Base-by-base conservation (phyloP, 805 yeast species). In the Ogataea populi-albae region DNA sequence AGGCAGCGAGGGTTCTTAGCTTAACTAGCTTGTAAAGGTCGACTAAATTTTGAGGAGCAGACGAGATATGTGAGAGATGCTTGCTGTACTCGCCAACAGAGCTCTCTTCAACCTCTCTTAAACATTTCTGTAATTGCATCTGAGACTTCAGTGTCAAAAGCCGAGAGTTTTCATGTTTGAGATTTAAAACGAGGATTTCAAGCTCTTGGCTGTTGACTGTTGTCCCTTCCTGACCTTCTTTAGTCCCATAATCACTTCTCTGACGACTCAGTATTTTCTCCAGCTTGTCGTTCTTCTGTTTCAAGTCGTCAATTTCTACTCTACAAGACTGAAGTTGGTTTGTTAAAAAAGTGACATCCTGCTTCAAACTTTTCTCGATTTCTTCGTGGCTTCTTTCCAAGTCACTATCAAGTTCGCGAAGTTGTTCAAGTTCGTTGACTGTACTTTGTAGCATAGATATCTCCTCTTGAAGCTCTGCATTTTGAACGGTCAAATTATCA, bases 371-470 rank as follows among this genome's bases (percentile, higher is more conserved):
- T 4, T 42, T 38, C 40, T 76, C 79, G 1, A 71, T 57, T 16
- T 58, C 65, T 1, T 49, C 19, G 35, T 71, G 77, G 26, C 55
- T 59, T 8, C 65, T 66, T 36, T 77, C 81, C 20, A 79, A 55
- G 30, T 73, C 74, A 26, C 58, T 63, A 36, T 77, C 77, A 10
- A 79, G 50, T 20, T 64, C 67, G 37, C 70, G 71, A 21, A 79
- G 45, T 38, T 74, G 78, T 26, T 69, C 72, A 16, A 75, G 51
- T 16, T 74, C 79, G 1, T 57, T 49, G 0, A 79, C 50, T 2
- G 71, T 64, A 4, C 43, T 39, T 17, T 60, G 55, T n/a, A 75
- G 49, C 3, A 41, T 37, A 0, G 39, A 31, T 3, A 75, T 55
- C 27, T 65, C 56, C 3, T 50, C 51, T 6, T 42, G 45, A 2